Base-by-base conservation (phyloP, 2,329 filamentous ascomycete species). In the Pseudocercospora cruenta region DNA sequence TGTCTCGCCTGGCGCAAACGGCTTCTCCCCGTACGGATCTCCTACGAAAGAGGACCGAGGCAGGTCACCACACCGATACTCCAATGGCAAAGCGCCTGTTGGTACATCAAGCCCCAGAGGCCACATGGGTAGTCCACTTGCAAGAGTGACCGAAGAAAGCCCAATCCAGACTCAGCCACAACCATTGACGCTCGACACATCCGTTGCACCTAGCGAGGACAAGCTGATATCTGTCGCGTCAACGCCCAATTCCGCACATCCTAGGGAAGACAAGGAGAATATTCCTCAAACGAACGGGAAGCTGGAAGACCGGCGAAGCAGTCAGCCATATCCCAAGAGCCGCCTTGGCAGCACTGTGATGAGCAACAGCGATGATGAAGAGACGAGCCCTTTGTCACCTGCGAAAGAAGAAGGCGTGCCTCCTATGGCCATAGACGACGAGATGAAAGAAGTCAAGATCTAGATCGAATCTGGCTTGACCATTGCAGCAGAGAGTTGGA, bases 91-190 rank as follows among this genome's bases (percentile, higher is more conserved):
- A 60, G 89, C 88, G 26, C 80, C 82, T 86, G 68, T 82, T 39
- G 60, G 63, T 9, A 91, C 88, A 71, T 88, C 90, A 21, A 91
- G 88, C 65, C 86, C 90, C 1, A 85, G 86, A 12, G 88, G 86
- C 67, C 86, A 87, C 70, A 89, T 93, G 73, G 85, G 89, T 14
- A 92, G 89, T 71, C 91, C 91, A 16, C 81, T 94, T 64, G 90
- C 90, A 58, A 85, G 90, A 69, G 91, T 94, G 14, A 87, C 90
- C 0, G 92, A 94, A 79, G 92, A 94, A 49, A 70, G 65, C 61
- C 73, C 77, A 12, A 76, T 64, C 4, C 60, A 69, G 12, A 47
- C 80, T 24, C 63, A 67, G 51, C 64, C 68, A n/a, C 71, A 72
- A 64, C 76, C 79, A 3, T 77, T 81, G 54, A 78, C 74, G 53